A percentile compares a stretch with the other conserved stretches of the same genome.
Conservation (phyloP, 306 rosid genomes). For the Arachis stenosperma region DNA sequence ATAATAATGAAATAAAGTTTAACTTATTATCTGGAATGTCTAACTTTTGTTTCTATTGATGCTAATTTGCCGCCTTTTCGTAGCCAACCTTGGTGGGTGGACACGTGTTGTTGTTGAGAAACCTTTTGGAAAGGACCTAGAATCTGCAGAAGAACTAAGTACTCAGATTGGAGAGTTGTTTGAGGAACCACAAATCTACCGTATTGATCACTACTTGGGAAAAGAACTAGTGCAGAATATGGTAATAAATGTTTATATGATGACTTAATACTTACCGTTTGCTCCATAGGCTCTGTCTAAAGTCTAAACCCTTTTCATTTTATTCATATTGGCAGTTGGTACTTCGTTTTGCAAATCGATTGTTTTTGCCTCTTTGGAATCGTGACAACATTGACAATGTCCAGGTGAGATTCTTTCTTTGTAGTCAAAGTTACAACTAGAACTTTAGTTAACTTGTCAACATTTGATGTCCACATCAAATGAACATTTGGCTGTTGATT, state of each 20-base stretch:
- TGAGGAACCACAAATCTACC: conserved; percentile 77
- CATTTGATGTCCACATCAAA: neutral
- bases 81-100: conserved; percentile 90
- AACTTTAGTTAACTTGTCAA: neutral
- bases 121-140: conserved; percentile 87
- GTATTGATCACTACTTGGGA: conserved; percentile 92
- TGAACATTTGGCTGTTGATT: conserved; percentile 20
- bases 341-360: conserved; percentile 87
- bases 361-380: conserved; percentile 88
- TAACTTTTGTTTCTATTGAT: conserved; percentile 26
- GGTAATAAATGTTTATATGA: conserved; percentile 51
- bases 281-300: conserved; percentile 35
- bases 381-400: conserved; percentile 86
- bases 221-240: conserved; percentile 87
- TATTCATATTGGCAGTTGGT: conserved; percentile 63
- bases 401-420: conserved; percentile 60
- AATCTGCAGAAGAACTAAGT: conserved; percentile 78
- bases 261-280: conserved; percentile 15
- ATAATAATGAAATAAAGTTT: conserved; percentile 4
- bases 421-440: conserved; percentile 3
- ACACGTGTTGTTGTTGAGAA: conserved; percentile 92
- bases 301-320: conserved; percentile 37
- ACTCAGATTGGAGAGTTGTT: conserved; percentile 77
- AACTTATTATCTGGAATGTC: neutral
- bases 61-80: conserved; percentile 34